Conservation (phyloP, 108 stramenopile species). For the Skeletonema marinoi region DNA sequence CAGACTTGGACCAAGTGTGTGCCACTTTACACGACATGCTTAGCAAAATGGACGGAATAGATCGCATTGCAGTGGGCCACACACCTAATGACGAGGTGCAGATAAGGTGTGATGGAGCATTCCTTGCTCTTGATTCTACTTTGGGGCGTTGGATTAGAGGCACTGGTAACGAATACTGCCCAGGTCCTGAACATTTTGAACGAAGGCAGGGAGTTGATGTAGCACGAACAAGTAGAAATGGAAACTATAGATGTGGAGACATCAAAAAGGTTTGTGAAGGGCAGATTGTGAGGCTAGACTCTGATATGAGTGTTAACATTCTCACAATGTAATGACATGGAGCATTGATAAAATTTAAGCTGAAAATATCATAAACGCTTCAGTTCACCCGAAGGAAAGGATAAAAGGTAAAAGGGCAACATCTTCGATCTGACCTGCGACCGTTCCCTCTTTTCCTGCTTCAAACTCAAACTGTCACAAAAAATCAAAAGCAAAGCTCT, state of each 20-base stretch:
- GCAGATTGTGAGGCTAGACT: slow-evolving; percentile 40
- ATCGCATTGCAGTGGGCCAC: slow-evolving; percentile 62
- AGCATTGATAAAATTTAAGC: background rate
- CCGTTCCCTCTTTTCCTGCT: too few species aligned
- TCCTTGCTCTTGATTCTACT: slow-evolving; percentile 66
- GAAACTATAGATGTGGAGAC: slow-evolving; percentile 40
- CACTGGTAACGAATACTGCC: slow-evolving; percentile 67
- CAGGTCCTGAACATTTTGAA: slow-evolving; percentile 45
- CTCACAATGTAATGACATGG: slow-evolving; percentile 8
- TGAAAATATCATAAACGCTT: too few species aligned
- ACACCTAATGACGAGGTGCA: slow-evolving; percentile 55
- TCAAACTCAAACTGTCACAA: too few species aligned
- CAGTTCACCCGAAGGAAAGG: too few species aligned
- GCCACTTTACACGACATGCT: slow-evolving; percentile 29
- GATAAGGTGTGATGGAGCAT: slow-evolving; percentile 43
- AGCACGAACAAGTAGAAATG: slow-evolving; percentile 34
- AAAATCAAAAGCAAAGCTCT: too few species aligned
- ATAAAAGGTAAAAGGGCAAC: too few species aligned
- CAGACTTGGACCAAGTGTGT: slow-evolving; percentile 29
- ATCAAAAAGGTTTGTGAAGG: slow-evolving; percentile 36
- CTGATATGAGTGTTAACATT: slow-evolving; percentile 42
- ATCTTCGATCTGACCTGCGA: too few species aligned
- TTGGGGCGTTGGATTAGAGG: slow-evolving; percentile 63
- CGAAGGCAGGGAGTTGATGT: slow-evolving; percentile 15
- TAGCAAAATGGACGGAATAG: slow-evolving; percentile 35